Evolutionary conservation across 75 land plant genomes (phyloP), one percentile per base, ranked within the genome.

Genomic region (Cunninghamia lanceolata): DNA sequence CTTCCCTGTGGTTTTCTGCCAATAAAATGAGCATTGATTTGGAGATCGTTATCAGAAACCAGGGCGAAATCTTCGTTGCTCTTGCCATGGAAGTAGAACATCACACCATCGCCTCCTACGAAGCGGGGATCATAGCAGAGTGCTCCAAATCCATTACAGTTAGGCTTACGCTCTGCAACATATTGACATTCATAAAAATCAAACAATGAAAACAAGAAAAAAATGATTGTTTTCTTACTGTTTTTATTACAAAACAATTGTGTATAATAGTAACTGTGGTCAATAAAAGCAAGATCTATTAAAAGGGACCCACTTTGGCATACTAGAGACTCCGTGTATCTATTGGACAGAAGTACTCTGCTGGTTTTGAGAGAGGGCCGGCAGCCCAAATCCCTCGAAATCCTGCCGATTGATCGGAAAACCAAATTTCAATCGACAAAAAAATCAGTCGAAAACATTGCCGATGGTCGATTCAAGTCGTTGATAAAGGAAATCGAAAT

Each of bases 11-110:
- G 88, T 10, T 89, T 59, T 19, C 25, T 85, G 77, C 92, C 92
- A 17, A 91, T 91, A 90, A 94, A 94, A 9, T 86, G 90, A 32
- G 92, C 95, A 84, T 93, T 94, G 90, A 94, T 91, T 39, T 94
- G 96, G 45, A 94, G 83, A 50, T 88, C 84, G 56, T 38, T 52
- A 82, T 94, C 95, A 1, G 95, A 92, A 11, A 94, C 91, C 6
- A 94, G 88, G 54, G 89, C 84, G 86, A 90, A 94, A 86, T 85
- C 85, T 84, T 85, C 85, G 88, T 79, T 88, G 74, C 38, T 88
- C 87, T 85, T 85, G 66, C 96, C 96, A 71, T 92, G 96, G 89
- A 94, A 94, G 90, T 93, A 93, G 90, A 94, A 93, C 63, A 93
- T 91, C 71, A 91, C 76, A 21, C 95, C 95, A 52, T 94, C 96